Evolutionary conservation across 2,329 filamentous ascomycete genomes (phyloP).

Genomic region (Alternaria hordeiaustralica): DNA sequence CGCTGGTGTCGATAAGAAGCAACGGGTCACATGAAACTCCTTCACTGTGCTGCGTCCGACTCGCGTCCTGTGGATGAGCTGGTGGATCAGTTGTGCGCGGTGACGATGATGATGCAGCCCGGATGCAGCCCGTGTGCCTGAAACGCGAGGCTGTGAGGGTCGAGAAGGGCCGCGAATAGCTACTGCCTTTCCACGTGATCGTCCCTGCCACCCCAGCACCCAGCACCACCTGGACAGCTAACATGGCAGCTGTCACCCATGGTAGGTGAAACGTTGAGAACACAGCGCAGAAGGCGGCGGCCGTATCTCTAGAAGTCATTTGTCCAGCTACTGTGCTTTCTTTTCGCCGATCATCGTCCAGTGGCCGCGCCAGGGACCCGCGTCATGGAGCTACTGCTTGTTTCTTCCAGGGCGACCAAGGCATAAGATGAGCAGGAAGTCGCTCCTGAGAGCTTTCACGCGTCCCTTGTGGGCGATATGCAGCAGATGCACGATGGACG

Average conservation of each 20-base stretch:
- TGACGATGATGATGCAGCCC: constrained; percentile 2
- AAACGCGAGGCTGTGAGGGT: constrained; percentile 18
- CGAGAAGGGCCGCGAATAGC: constrained; percentile 3
- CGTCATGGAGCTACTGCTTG: neutral
- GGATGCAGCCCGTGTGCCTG: constrained; percentile 9
- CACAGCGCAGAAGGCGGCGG: neutral
- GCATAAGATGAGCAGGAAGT: neutral
- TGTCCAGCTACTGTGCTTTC: neutral
- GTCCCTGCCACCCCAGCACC: constrained; percentile 10
- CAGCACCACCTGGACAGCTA: neutral
- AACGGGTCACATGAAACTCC: constrained; percentile 4
- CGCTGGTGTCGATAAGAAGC: neutral
- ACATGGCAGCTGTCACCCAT: constrained; percentile 4
- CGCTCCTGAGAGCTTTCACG: no score
- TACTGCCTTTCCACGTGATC: constrained; percentile 16
- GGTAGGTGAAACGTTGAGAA: neutral
- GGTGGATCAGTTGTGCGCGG: constrained; percentile 3
- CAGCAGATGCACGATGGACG: neutral
- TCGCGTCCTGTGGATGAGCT: constrained; percentile 1
- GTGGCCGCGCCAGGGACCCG: neutral
- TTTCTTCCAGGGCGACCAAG: neutral
- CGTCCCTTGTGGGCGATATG: neutral
- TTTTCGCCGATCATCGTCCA: neutral
- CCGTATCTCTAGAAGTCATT: neutral
- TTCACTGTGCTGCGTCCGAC: neutral